phyloP scores from a whole-genome alignment of 2,329 filamentous ascomycete species.

The Fusarium sp. region DNA sequence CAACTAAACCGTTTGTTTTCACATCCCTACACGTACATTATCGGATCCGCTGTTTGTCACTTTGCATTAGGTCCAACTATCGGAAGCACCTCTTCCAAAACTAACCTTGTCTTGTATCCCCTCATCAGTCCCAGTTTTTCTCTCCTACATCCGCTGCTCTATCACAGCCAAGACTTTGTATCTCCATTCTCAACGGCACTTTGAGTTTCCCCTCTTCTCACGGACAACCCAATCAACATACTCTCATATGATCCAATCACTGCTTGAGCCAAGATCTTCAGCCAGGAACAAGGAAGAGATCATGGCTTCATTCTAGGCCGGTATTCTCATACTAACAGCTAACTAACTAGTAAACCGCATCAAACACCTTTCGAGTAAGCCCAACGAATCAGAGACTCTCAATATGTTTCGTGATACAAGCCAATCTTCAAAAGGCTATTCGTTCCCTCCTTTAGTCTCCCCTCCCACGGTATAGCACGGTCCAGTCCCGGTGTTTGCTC shows the following conservation, averaged over 20 bases:
- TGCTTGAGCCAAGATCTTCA: conserved; percentile 10
- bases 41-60: conserved; percentile 25
- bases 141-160: neutral
- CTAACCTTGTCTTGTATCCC: conserved; percentile 8
- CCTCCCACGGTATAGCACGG: conserved; percentile 1
- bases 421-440: conserved; percentile 5
- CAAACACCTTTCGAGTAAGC: neutral
- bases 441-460: neutral
- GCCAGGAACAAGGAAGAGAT: neutral
- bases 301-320: neutral
- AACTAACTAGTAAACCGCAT: neutral
- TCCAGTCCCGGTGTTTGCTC: conserved; percentile 18
- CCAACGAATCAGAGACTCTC: neutral
- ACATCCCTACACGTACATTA: neutral
- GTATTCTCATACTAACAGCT: neutral
- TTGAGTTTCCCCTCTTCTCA: neutral
- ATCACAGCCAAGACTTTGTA: neutral
- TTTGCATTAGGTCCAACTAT: conserved; percentile 3
- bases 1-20: conserved; percentile 15
- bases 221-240: neutral
- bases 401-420: conserved; percentile 6
- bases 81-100: neutral
- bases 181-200: neutral
- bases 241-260: neutral
- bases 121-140: conserved; percentile 9